Percentiles rank a stretch among this genome's conserved stretches.
Evolutionary conservation across 2,329 filamentous ascomycete genomes (phyloP).

Genomic region (Colletotrichum truncatum): DNA sequence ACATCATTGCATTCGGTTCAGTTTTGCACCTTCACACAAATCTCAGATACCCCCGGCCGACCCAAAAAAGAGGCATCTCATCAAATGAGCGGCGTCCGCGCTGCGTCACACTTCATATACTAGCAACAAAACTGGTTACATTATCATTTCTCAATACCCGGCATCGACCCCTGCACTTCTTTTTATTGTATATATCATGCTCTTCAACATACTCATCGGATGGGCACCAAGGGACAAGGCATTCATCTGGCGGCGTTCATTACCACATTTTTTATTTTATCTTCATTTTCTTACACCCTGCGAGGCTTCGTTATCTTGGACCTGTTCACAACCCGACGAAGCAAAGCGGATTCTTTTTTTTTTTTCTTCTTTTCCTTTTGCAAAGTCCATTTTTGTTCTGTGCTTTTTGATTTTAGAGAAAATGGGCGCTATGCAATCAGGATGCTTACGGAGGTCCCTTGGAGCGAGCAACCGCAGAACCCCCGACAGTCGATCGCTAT

Average conservation of each 20-base stretch:
- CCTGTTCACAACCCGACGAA: neutral
- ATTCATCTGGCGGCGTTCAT: slow-evolving; percentile 30
- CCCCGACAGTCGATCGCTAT: slow-evolving; percentile 7
- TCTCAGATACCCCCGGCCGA: neutral
- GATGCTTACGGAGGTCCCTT: neutral
- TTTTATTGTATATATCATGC: slow-evolving; percentile 30
- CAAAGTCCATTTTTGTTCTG: too few relatives aligned
- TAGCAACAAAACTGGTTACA: slow-evolving; percentile 21
- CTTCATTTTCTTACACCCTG: too few relatives aligned
- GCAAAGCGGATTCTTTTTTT: neutral
- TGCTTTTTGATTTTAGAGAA: slow-evolving; percentile 2
- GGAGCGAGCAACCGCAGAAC: slow-evolving; percentile 1
- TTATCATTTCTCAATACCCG: slow-evolving; percentile 29
- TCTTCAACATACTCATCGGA: slow-evolving; percentile 14
- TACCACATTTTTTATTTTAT: neutral
- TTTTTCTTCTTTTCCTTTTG: neutral
- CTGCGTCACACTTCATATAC: slow-evolving; percentile 4
- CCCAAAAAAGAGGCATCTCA: neutral
- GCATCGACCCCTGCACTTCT: slow-evolving; percentile 2
- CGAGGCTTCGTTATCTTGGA: too few relatives aligned
- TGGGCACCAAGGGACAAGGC: slow-evolving; percentile 23
- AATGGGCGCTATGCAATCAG: neutral
- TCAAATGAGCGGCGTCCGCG: neutral
- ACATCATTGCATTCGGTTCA: neutral
- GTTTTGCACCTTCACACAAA: neutral